phyloP scores from a whole-genome alignment of 2,329 filamentous ascomycete species.

The Fusarium sp. region DNA sequence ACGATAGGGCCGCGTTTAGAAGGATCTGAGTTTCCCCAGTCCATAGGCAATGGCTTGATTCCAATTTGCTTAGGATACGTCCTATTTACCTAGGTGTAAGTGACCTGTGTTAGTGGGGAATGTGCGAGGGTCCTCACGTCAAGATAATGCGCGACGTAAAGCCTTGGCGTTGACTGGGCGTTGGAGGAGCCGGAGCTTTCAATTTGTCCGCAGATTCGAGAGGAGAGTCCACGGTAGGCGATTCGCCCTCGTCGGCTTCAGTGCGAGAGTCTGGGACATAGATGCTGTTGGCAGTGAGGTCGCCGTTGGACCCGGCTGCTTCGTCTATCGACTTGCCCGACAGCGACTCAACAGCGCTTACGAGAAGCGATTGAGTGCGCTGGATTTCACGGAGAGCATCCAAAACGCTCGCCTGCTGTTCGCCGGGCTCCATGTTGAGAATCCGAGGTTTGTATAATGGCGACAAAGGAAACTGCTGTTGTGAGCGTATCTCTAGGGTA shows the following conservation, averaged over 20 bases:
- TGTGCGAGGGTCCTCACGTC: conserved; percentile 55
- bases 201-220: conserved; percentile 28
- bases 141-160: conserved; percentile 68
- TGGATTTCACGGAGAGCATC: conserved; percentile 56
- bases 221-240: conserved; percentile 24
- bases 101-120: conserved; percentile 7
- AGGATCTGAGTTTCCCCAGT: conserved; percentile 87
- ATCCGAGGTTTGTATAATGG: neutral
- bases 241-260: conserved; percentile 12
- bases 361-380: conserved; percentile 55
- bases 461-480: conserved; percentile 3
- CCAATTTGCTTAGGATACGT: conserved; percentile 96
- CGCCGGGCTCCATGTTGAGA: conserved; percentile 41
- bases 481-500: conserved; percentile 27
- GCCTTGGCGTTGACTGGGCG: conserved; percentile 54
- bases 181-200: conserved; percentile 41
- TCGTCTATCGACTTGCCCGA: conserved; percentile 46
- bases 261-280: conserved; percentile 22
- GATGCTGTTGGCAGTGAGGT: conserved; percentile 15
- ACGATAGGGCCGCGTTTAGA: conserved; percentile 85
- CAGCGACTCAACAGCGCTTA: conserved; percentile 56
- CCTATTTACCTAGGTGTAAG: conserved; percentile 48
- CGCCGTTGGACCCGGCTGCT: neutral
- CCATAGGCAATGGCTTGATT: conserved; percentile 88
- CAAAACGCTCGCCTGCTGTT: conserved; percentile 40